These are phyloP conservation scores for Lepiota venenata DNA, from an alignment of 768 basidiomycete genomes.

Conservation along the genomic window DNA sequence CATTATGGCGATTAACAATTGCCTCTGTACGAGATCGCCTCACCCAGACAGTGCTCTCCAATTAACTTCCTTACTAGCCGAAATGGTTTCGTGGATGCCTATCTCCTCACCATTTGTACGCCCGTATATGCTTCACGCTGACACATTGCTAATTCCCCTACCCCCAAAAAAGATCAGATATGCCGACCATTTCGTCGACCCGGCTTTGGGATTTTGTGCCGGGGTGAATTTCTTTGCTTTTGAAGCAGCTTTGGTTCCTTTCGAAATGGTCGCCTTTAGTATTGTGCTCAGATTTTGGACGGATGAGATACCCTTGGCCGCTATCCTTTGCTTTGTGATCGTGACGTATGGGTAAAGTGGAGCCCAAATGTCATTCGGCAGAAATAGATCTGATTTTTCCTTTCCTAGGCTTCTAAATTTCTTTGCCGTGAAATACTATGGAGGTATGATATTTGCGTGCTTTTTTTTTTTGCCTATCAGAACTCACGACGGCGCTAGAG, in stretches of 20 bases:
- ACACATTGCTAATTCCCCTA: neutral
- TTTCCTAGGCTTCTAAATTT: slow-evolving; percentile 38
- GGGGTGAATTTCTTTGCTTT: slow-evolving; percentile 60
- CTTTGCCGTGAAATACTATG: slow-evolving; percentile 47
- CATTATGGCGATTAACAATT: slow-evolving; percentile 47
- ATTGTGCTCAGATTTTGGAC: slow-evolving; percentile 53
- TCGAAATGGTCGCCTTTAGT: slow-evolving; percentile 54
- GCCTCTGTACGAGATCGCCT: slow-evolving; percentile 29
- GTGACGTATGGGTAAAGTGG: slow-evolving; percentile 36
- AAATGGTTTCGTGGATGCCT: slow-evolving; percentile 83
- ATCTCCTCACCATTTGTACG: slow-evolving; percentile 73
- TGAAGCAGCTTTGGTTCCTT: slow-evolving; percentile 38
- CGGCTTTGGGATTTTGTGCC: slow-evolving; percentile 52
- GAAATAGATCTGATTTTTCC: slow-evolving; percentile 2
- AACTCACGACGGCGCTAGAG: slow-evolving; percentile 25
- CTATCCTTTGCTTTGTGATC: slow-evolving; percentile 42
- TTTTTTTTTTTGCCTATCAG: neutral
- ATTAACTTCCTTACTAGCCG: slow-evolving; percentile 44
- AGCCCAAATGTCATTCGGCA: neutral
- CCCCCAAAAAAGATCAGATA: slow-evolving; percentile 45
- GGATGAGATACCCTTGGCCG: slow-evolving; percentile 41
- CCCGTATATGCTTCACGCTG: neutral
- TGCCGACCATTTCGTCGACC: slow-evolving; percentile 55
- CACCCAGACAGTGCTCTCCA: neutral
- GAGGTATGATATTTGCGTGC: slow-evolving; percentile 31